Evolutionary conservation across 108 stramenopile species (phyloP), one percentile per base, ranked within the genome.

Genomic region (Nitzschia sp.): DNA sequence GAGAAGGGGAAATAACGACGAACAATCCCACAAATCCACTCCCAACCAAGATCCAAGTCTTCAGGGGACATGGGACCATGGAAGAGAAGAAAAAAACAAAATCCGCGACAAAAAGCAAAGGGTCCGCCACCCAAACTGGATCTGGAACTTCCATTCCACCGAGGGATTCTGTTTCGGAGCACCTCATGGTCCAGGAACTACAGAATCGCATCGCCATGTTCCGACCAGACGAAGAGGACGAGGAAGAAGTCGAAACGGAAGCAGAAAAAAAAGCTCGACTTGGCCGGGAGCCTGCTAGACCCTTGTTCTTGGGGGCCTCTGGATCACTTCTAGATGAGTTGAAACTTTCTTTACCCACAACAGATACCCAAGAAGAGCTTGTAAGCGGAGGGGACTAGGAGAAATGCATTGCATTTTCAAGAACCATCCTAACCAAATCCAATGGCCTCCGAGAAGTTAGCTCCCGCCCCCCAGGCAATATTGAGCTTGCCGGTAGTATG

Each of bases 301-400:
- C 72, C 19, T 46, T 73, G 6, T 73, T 73, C 38, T 65, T 73
- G 38, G 72, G 72, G 12, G 72, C 64, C 19, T 66, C 72, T 10
- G 72, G 72, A 10, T 59, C 65, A 19, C 37, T 73, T n/a, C 46
- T 73, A 0, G 51, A 24, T 24, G 72, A 73, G 51, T 34, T 73
- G 29, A 73, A 66, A 20, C 53, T 38, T 19, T 46, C 51, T 15
- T 6, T 65, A 22, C 64, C 64, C 51, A 1, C 64, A 34, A 34
- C 29, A 34, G 29, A 34, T 34, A 5, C 29, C 29, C 1, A 3
- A 5, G 29, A 34, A 34, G 29, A 34, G 29, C 29, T 34, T 34
- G 29, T 34, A 34, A 5, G 29, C 1, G 29, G 29, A 34, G 29
- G 5, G 29, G 29, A 34, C 29, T 34, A 34, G 29, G 5, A 34